Evolutionary conservation across 164 flowering plant genomes (phyloP).

Genomic region (Annona squamosa): DNA sequence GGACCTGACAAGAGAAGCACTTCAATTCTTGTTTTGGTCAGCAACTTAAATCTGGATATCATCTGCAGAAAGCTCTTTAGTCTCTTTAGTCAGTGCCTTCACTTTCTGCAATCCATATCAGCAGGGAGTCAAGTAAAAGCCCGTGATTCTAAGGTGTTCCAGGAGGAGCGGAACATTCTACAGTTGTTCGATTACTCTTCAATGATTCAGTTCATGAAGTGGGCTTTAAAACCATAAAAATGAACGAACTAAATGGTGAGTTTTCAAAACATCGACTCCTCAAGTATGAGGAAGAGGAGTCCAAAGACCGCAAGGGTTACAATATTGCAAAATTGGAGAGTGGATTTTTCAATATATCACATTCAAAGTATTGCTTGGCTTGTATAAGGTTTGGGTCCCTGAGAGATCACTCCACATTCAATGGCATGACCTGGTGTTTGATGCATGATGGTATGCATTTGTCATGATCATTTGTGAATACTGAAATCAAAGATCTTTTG

Average conservation of each 20-base stretch:
- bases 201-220: background rate
- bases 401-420: no score
- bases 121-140: background rate
- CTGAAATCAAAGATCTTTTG: background rate
- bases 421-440: no score
- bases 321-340: no score
- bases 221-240: background rate
- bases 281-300: background rate
- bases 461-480: background rate
- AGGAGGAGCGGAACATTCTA: background rate
- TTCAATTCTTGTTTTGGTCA: background rate
- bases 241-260: background rate
- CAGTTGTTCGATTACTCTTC: background rate
- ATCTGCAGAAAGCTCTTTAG: slow-evolving; percentile 54
- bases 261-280: background rate
- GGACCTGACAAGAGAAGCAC: background rate
- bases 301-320: background rate
- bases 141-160: background rate
- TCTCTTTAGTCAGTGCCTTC: slow-evolving; percentile 48
- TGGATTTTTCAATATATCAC: no score
- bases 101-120: slow-evolving; percentile 54
- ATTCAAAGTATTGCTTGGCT: no score
- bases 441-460: background rate
- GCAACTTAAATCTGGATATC: slow-evolving; percentile 56
- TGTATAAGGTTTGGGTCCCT: no score